phyloP scores from a whole-genome alignment of 2,329 filamentous ascomycete species.

The Didymella sp. region DNA sequence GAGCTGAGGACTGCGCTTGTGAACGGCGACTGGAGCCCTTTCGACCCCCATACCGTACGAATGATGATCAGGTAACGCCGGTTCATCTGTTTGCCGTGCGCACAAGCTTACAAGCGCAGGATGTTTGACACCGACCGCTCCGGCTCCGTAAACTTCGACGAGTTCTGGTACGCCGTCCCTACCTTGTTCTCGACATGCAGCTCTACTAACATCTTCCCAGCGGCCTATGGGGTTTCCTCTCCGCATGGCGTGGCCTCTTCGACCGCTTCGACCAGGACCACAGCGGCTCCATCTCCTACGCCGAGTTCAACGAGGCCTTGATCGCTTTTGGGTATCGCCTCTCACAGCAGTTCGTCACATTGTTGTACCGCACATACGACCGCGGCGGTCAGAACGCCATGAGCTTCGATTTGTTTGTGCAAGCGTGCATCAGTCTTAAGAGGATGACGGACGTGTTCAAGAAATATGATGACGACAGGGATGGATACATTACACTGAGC shows the following conservation, averaged over 20 bases:
- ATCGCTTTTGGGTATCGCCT: slow-evolving; percentile 87
- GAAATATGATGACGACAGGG: slow-evolving; percentile 95
- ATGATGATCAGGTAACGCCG: slow-evolving; percentile 90
- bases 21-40: slow-evolving; percentile 94
- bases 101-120: slow-evolving; percentile 52
- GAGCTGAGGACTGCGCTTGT: slow-evolving; percentile 91
- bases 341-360: slow-evolving; percentile 79
- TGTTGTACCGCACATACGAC: slow-evolving; percentile 90
- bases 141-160: slow-evolving; percentile 89
- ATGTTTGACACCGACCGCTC: slow-evolving; percentile 97
- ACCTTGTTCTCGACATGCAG: not conserved
- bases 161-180: slow-evolving; percentile 71
- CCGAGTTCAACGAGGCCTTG: slow-evolving; percentile 89
- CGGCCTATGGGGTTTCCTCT: slow-evolving; percentile 93
- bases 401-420: slow-evolving; percentile 91
- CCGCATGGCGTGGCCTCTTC: slow-evolving; percentile 91
- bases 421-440: slow-evolving; percentile 95
- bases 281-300: slow-evolving; percentile 82
- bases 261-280: slow-evolving; percentile 92
- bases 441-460: slow-evolving; percentile 99
- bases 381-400: slow-evolving; percentile 56
- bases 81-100: too few relatives aligned
- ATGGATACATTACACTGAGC: slow-evolving; percentile 75
- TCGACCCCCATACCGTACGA: slow-evolving; percentile 90
- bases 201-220: slow-evolving; percentile 36